Conservation (phyloP, 331 rosid species). For the Arachis monticola region DNA sequence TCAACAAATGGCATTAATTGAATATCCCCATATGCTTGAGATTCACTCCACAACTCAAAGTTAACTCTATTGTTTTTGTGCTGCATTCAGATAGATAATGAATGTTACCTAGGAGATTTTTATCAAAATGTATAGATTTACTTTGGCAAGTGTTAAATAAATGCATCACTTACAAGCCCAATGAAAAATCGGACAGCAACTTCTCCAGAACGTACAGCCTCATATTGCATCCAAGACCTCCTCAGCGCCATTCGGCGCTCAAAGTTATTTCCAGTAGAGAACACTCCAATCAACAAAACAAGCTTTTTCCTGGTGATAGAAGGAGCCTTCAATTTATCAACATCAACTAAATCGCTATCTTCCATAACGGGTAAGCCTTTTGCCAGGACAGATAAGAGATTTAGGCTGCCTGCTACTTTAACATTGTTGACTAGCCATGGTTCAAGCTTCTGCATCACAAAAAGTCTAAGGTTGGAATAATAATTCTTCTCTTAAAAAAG, state of each 20-base stretch:
- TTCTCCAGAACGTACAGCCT: conserved; percentile 77
- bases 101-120: conserved; percentile 20
- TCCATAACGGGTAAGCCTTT: conserved; percentile 91
- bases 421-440: conserved; percentile 81
- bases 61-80: conserved; percentile 82
- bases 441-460: conserved; percentile 80
- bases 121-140: conserved; percentile 27
- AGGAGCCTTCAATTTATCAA: conserved; percentile 80
- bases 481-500: conserved; percentile 19
- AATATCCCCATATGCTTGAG: conserved; percentile 88
- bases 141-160: not conserved
- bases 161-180: conserved; percentile 82
- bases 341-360: conserved; percentile 71
- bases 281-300: conserved; percentile 78
- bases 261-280: conserved; percentile 92
- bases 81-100: conserved; percentile 55
- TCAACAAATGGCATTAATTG: conserved; percentile 95
- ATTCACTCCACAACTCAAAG: conserved; percentile 86
- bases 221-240: conserved; percentile 96
- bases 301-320: conserved; percentile 61
- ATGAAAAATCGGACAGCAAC: conserved; percentile 92
- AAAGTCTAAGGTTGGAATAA: conserved; percentile 40
- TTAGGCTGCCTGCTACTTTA: conserved; percentile 69
- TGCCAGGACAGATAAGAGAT: conserved; percentile 77
- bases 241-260: conserved; percentile 93